phyloP scores from a whole-genome alignment of 2,329 filamentous ascomycete species.

The Nemania bipapillata region DNA sequence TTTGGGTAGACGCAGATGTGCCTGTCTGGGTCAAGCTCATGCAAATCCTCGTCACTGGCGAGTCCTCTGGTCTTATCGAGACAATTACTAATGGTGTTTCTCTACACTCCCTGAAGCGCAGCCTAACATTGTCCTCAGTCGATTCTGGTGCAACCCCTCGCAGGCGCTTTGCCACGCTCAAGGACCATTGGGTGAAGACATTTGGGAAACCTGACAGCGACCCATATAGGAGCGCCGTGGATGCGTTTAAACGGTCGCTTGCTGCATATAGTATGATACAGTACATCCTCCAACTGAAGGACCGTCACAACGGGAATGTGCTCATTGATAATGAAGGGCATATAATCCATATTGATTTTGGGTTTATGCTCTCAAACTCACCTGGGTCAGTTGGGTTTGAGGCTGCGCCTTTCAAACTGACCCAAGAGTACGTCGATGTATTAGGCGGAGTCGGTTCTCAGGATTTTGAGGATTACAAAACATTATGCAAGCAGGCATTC shows the following conservation, averaged over 20 bases:
- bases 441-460: constrained; percentile 76
- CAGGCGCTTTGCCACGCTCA: constrained; percentile 80
- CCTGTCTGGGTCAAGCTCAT: constrained; percentile 90
- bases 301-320: constrained; percentile 87
- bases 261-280: constrained; percentile 87
- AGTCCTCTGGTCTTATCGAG: constrained; percentile 85
- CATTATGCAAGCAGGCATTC: constrained; percentile 83
- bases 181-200: constrained; percentile 82
- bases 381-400: constrained; percentile 86
- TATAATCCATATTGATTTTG: constrained; percentile 89
- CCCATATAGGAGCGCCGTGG: constrained; percentile 75
- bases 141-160: constrained; percentile 77
- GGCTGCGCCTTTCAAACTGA: constrained; percentile 86
- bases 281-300: constrained; percentile 85
- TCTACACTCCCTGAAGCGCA: constrained; percentile 85
- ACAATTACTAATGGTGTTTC: constrained; percentile 90
- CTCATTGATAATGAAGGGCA: constrained; percentile 86
- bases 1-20: constrained; percentile 78
- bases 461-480: constrained; percentile 80
- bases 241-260: constrained; percentile 82
- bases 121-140: constrained; percentile 78
- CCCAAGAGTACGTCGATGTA: constrained; percentile 86
- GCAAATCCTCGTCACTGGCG: constrained; percentile 86
- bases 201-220: constrained; percentile 78
- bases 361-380: constrained; percentile 89